Base-by-base conservation (phyloP, 257 asterid genomes). In the Ajuga chamaepitys region DNA sequence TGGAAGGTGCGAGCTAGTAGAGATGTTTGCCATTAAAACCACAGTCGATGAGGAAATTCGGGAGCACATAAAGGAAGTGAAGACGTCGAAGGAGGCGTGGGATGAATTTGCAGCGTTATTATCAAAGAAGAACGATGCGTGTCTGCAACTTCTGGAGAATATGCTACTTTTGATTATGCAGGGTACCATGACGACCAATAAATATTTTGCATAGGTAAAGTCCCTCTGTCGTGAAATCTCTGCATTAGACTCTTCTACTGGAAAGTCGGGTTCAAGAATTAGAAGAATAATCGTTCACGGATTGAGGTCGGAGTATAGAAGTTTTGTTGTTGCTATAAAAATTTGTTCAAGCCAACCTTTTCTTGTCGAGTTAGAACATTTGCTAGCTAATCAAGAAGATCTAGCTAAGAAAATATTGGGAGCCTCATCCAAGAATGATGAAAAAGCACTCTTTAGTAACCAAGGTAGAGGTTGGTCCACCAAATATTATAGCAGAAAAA, bases 331-430 rank as follows among this genome's bases (percentile, higher is more conserved):
- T 12, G 11, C 22, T 1, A 28, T 28, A 28, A 2, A 28, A 28
- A 5, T 2, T 2, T 28, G 34, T 2, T 28, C 34, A 28, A 28
- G 17, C 13, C 21, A 25, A 24, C 22, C 21, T 0, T 53, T 11
- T 0, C 40, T n/a, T 57, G 63, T 32, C 1, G 7, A 34, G 4
- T 30, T 30, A 12, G 26, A 32, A n/a, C 30, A 34, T 57, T 16
- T 32, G 28, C 63, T 57, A 1, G 63, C 28, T 7, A 26, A 16
- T 9, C 46, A 17, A 10, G 62, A 55, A 55, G 44, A 41, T 0
- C 14, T 55, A 25, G 24, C 63, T 8, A 57, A 57, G 45, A 75
- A 70, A 70, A 64, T 60, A 52, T 17, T 35, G 28, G 62, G n/a
- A 51, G 32, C 20, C 9, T 45, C 58, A 26, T 7, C 55, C 1